Base-by-base conservation (phyloP, 192 early-diverging fungal species). In the Backusella psychrophila region DNA sequence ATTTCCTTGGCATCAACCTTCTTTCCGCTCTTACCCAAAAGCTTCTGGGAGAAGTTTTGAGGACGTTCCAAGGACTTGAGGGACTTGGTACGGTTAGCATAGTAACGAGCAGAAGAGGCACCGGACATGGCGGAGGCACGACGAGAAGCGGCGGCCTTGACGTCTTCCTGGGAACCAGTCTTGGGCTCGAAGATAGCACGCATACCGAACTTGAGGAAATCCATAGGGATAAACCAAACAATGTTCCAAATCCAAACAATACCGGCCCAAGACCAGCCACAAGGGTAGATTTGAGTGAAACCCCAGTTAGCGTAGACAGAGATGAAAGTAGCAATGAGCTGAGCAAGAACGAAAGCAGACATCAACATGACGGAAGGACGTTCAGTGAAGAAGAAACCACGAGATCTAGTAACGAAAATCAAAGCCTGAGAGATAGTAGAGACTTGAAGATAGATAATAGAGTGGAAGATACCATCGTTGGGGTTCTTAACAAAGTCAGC, bases 301-400 rank as follows among this genome's bases (percentile, higher is more conserved):
- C 88, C 86, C 92, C 92, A 93, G 90, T 91, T 87, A 74, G 92
- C 95, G 79, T 91, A 94, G 68, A 93, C 90, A 35, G 94, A 89
- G 82, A 97, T 97, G 65, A 96, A 89, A 46, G 90, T 91, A 35
- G 93, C 91, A 26, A 91, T 83, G 23, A 92, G 35, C 87, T 94
- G 93, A 42, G 93, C 91, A 80, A 90, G 66, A 67, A 92, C 80
- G 79, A 94, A 91, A 69, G 93, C 91, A 33, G 67, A 80, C 72
- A 83, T 84, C 79, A 94, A 85, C 83, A 91, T 89, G 35, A 86
- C 44, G 56, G 91, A 93, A 53, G 93, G 93, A 69, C 89, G 88
- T 81, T 94, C 91, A n/a, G 82, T 79, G 80, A 86, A 94, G 85
- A 91, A 93, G 85, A 91, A 91, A 80, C 91, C 89, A 78, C 89